A percentile compares a stretch with the other conserved stretches of the same genome.
phyloP scores from a whole-genome alignment of 768 basidiomycete genomes.

The Lentinula boryana region DNA sequence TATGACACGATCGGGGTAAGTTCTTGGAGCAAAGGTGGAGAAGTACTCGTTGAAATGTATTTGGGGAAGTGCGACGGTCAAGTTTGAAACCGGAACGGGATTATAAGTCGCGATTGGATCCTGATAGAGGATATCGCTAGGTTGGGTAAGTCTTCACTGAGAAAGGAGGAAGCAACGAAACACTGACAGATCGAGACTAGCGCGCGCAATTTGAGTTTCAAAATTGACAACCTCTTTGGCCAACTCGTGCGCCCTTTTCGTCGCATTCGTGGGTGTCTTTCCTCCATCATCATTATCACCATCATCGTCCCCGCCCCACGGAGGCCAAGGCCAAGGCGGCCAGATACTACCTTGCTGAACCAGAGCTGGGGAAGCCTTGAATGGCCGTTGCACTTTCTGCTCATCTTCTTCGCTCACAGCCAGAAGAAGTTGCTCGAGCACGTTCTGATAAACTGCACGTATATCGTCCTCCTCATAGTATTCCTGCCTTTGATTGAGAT shows the following conservation, averaged over 20 bases:
- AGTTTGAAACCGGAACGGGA: constrained; percentile 62
- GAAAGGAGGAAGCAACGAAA: neutral
- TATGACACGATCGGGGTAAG: constrained; percentile 71
- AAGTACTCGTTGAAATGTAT: constrained; percentile 85
- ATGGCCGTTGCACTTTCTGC: constrained; percentile 11
- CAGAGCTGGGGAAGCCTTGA: constrained; percentile 13
- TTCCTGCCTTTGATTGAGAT: constrained; percentile 43
- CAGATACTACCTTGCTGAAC: constrained; percentile 43
- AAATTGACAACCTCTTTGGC: constrained; percentile 71
- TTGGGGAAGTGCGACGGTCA: constrained; percentile 65
- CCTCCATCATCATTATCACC: constrained; percentile 31
- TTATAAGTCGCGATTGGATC: constrained; percentile 91
- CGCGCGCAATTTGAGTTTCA: constrained; percentile 71
- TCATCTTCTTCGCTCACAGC: constrained; percentile 43
- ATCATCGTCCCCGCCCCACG: constrained; percentile 69
- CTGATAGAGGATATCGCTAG: constrained; percentile 61
- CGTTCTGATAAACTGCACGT: constrained; percentile 60
- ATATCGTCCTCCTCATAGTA: constrained; percentile 81
- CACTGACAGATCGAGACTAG: constrained; percentile 73
- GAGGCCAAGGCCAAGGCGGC: constrained; percentile 86
- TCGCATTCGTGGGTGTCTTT: constrained; percentile 43
- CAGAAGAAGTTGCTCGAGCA: constrained; percentile 61
- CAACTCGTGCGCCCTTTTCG: constrained; percentile 51
- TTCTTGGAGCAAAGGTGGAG: constrained; percentile 73
- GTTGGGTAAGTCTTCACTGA: neutral